These are phyloP conservation scores for Penicillium nucicola DNA, from an alignment of 495 filamentous ascomycete genomes.

Conservation along the genomic window DNA sequence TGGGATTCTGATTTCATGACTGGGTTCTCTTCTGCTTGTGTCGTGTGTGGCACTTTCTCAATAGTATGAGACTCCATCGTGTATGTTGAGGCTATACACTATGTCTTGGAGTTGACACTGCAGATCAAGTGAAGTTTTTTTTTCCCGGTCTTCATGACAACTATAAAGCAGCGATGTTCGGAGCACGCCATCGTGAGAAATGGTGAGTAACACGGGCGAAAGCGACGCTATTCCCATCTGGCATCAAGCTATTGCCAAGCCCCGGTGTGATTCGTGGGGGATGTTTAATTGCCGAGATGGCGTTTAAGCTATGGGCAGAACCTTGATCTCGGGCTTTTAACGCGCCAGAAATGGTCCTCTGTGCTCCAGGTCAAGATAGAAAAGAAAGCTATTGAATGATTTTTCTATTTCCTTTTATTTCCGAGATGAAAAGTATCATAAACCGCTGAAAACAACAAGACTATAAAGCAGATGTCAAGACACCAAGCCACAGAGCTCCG, in stretches of 20 bases:
- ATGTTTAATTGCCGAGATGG: too few relatives aligned
- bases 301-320: too few relatives aligned
- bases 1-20: neutral
- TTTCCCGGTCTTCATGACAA: neutral
- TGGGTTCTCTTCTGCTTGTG: neutral
- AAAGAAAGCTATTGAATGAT: neutral
- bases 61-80: neutral
- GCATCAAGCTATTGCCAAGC: slow-evolving; percentile 7
- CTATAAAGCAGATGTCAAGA: neutral
- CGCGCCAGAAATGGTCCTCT: too few relatives aligned
- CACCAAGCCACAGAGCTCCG: neutral
- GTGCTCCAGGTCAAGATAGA: too few relatives aligned
- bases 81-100: neutral
- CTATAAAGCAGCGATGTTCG: neutral
- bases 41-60: slow-evolving; percentile 3
- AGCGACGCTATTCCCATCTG: slow-evolving; percentile 3
- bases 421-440: slow-evolving; percentile 6
- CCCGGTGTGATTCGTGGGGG: neutral
- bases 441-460: slow-evolving; percentile 4
- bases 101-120: neutral
- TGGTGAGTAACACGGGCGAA: neutral
- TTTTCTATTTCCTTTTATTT: neutral
- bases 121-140: neutral
- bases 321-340: too few relatives aligned
- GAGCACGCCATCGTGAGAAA: slow-evolving; percentile 13